phyloP scores from a whole-genome alignment of 2,329 filamentous ascomycete genomes.

The Pseudofabraea citricarpa region DNA sequence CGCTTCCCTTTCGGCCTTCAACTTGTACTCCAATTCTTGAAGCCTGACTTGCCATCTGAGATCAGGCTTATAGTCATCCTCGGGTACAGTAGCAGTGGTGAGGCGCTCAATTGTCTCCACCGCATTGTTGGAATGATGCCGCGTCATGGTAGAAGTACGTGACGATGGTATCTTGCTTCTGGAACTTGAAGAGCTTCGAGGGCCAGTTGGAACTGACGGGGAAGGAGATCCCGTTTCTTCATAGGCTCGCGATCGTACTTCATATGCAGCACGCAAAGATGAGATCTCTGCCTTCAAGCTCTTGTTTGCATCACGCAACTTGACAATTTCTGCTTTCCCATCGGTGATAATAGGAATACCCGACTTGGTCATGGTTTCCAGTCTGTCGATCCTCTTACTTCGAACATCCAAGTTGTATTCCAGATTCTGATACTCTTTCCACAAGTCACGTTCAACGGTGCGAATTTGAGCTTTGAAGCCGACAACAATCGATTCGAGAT shows the following conservation, averaged over 20 bases:
- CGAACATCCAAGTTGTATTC: slow-evolving; percentile 76
- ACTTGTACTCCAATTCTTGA: slow-evolving; percentile 78
- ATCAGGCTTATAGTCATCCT: slow-evolving; percentile 50
- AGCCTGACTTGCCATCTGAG: slow-evolving; percentile 76
- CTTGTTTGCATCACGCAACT: slow-evolving; percentile 57
- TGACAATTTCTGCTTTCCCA: slow-evolving; percentile 46
- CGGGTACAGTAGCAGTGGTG: slow-evolving; percentile 37
- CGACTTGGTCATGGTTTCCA: slow-evolving; percentile 75
- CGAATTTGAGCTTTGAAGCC: slow-evolving; percentile 78
- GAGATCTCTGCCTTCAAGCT: slow-evolving; percentile 61
- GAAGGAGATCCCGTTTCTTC: slow-evolving; percentile 30
- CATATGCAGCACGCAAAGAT: slow-evolving; percentile 61
- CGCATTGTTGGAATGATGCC: slow-evolving; percentile 45
- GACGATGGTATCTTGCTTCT: slow-evolving; percentile 12
- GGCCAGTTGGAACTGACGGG: slow-evolving; percentile 30
- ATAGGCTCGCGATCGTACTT: slow-evolving; percentile 28
- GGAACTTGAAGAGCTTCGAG: slow-evolving; percentile 13
- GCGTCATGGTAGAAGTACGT: slow-evolving; percentile 40
- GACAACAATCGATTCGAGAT: slow-evolving; percentile 73
- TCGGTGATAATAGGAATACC: slow-evolving; percentile 39
- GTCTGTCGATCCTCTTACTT: slow-evolving; percentile 78
- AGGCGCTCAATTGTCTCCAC: slow-evolving; percentile 26
- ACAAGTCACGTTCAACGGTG: slow-evolving; percentile 81
- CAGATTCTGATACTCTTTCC: slow-evolving; percentile 82
- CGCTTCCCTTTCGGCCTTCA: slow-evolving; percentile 87